A percentile compares a stretch with the other conserved stretches of the same genome.
Evolutionary conservation across 441 rosid species (phyloP).

Genomic region (Breynia disticha): DNA sequence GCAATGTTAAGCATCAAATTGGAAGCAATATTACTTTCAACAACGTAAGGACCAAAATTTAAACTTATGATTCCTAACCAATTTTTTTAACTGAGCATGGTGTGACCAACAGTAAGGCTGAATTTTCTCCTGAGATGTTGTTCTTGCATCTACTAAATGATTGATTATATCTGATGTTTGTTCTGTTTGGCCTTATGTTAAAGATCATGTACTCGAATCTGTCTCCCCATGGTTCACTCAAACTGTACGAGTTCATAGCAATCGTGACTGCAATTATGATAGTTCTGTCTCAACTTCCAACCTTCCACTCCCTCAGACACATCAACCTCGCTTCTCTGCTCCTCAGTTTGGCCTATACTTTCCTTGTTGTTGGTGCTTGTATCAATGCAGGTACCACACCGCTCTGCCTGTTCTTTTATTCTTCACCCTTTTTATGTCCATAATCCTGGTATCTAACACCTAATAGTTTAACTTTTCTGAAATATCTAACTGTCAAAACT

Average conservation of each 20-base stretch:
- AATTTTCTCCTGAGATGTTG: neutral
- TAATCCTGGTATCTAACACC: slow-evolving; percentile 6
- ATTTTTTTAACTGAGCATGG: no score
- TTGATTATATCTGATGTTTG: slow-evolving; percentile 1
- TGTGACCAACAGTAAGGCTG: no score
- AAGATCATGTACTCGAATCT: slow-evolving; percentile 78
- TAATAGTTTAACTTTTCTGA: no score
- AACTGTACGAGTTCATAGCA: slow-evolving; percentile 77
- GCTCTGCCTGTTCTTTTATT: neutral
- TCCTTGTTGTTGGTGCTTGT: slow-evolving; percentile 83
- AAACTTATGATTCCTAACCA: no score
- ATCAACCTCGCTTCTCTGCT: slow-evolving; percentile 65
- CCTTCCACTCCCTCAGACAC: slow-evolving; percentile 91
- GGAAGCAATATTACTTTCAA: no score
- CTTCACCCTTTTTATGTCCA: neutral
- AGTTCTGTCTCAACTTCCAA: slow-evolving; percentile 73
- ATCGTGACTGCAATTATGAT: slow-evolving; percentile 86
- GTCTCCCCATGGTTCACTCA: slow-evolving; percentile 55
- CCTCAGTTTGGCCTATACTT: slow-evolving; percentile 78
- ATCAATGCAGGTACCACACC: slow-evolving; percentile 50
- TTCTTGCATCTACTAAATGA: neutral
- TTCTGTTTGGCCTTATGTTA: slow-evolving; percentile 5
- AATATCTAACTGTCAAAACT: no score
- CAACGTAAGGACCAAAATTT: no score
- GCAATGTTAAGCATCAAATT: no score